These are phyloP conservation scores for Blastocystis sp. DNA, from an alignment of 352 stramenopile species.

Conservation along the genomic window DNA sequence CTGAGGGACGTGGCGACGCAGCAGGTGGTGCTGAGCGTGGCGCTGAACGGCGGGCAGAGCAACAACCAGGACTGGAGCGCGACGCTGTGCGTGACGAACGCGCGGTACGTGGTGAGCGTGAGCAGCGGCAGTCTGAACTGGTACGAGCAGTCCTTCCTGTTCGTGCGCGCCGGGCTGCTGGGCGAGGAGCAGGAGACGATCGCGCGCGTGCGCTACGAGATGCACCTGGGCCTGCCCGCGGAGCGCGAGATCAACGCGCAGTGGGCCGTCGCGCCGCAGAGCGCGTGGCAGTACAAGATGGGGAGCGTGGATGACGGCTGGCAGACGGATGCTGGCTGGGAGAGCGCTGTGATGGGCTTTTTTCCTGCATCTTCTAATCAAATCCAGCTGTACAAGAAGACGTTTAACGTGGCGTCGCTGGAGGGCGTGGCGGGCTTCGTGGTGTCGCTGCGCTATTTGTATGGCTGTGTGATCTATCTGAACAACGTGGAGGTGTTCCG, in stretches of 20 bases:
- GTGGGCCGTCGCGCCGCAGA: background rate
- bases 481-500: background rate
- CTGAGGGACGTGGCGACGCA: background rate
- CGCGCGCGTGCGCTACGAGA: background rate
- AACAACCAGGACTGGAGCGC: background rate
- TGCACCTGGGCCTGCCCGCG: background rate
- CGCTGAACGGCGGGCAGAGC: background rate
- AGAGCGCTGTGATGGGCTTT: background rate
- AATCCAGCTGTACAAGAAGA: constrained; percentile 31
- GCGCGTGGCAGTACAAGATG: background rate
- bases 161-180: background rate
- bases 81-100: background rate
- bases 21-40: background rate
- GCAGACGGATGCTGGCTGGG: background rate
- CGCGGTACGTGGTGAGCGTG: background rate
- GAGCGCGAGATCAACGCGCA: background rate
- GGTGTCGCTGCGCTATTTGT: background rate
- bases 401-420: background rate
- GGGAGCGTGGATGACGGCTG: background rate
- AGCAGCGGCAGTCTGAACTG: background rate
- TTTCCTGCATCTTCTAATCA: background rate
- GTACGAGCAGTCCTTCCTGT: background rate
- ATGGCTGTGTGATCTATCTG: constrained; percentile 9
- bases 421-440: background rate
- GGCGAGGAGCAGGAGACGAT: background rate